These are phyloP conservation scores for Vitis hybrid DNA, from an alignment of 177 flowering plant genomes.

Conservation along the genomic window DNA sequence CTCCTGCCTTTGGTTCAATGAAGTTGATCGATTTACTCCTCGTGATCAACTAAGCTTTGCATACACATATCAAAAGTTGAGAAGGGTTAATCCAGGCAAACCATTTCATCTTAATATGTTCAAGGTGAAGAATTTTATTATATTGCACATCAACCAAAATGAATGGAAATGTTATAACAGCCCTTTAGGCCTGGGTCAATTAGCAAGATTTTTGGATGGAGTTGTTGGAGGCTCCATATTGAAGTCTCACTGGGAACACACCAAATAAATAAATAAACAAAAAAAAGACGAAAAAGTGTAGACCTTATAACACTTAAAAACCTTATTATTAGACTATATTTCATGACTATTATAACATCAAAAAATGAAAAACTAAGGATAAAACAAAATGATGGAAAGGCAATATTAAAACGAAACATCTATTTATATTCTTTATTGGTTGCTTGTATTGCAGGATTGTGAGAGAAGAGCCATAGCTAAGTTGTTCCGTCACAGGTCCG, in stretches of 20 bases:
- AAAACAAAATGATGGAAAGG: not conserved
- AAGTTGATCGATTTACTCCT: constrained; percentile 92
- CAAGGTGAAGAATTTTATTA: constrained; percentile 52
- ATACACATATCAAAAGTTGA: constrained; percentile 77
- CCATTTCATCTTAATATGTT: constrained; percentile 86
- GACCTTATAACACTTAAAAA: too few relatives aligned
- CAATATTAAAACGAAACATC: not conserved
- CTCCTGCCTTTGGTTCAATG: constrained; percentile 98
- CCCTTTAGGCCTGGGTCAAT: not conserved
- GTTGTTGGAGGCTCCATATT: too few relatives aligned
- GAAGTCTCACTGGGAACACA: too few relatives aligned
- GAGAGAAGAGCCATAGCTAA: constrained; percentile 83
- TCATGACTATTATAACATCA: too few relatives aligned
- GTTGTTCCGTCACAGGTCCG: constrained; percentile 70
- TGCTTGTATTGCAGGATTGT: constrained; percentile 60
- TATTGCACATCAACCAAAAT: not conserved
- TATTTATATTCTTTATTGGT: not conserved
- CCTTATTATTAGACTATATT: too few relatives aligned
- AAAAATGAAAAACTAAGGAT: too few relatives aligned
- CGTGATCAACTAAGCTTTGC: constrained; percentile 98
- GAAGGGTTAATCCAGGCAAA: constrained; percentile 75
- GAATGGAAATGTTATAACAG: not conserved
- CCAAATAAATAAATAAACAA: too few relatives aligned
- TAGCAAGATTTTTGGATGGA: not conserved
- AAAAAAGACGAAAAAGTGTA: too few relatives aligned